Evolutionary conservation across 768 basidiomycete genomes (phyloP), one percentile per base, ranked within the genome.

Genomic region (Suillus paluster): DNA sequence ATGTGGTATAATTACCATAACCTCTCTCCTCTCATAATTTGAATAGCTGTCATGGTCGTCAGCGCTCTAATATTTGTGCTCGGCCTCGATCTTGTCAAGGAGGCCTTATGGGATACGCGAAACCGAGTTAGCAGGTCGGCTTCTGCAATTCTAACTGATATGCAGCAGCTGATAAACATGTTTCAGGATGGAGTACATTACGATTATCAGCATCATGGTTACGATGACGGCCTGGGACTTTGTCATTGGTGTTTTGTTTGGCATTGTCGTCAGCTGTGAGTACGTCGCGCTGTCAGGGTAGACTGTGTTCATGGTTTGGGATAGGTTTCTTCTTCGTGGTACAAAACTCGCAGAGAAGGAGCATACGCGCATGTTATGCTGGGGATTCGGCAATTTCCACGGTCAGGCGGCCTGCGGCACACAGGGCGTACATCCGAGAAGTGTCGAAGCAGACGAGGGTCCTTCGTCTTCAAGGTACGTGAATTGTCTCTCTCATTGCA

Each of bases 151-250:
- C 34, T 25, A 27, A 27, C 10, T n/a, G 57, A 21, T 46, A 19
- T 27, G 69, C 27, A 27, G 5, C 44, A 17, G 21, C 42, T 64
- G 59, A 71, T 23, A 10, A 10, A 8, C 4, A 3, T 19, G 42
- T 68, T 45, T 73, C 53, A 90, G 88, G 76, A 81, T 81, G 53
- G 92, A 94, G 69, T 94, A 94, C 66, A 81, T 94, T 65, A 95
- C 92, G 3, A 94, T 95, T 54, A 73, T 86, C 30, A 90, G 90
- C 65, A 95, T 94, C 74, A 91, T 95, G 82, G 80, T 96, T 27
- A 89, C 87, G 62, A 99, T 98, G 97, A 96, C 95, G 2, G 83
- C 84, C 4, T 94, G 87, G 88, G 95, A 98, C 77, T 98, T 98
- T 68, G 95, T 98, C 7, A 86, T 90, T 66, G 97, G 97, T 0